Evolutionary conservation across 2,329 filamentous ascomycete species (phyloP), one percentile per base, ranked within the genome.

Genomic region (Periconia digitata): DNA sequence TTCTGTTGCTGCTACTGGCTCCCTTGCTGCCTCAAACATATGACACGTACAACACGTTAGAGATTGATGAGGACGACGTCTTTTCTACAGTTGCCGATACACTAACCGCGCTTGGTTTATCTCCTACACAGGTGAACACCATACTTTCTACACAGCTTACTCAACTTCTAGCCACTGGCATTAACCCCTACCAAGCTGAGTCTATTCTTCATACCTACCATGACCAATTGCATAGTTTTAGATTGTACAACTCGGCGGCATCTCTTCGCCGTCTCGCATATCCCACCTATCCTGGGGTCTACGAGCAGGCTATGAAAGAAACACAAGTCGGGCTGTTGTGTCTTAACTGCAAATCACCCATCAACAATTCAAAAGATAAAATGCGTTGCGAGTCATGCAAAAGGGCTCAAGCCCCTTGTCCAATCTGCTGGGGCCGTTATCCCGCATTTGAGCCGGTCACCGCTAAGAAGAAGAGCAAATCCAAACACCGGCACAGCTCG

Each of bases 181-280:
- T 79, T 38, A 73, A 76, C 40, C 75, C 76, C 6, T 69, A 76
- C 15, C 79, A 84, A 57, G 73, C 79, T 41, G 81, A 84, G 60
- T 71, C 74, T 39, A 79, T 84, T 36, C 75, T 84, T 36, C 73
- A 76, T 35, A 72, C 76, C 3, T 85, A 85, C 62, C 80, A 85
- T 63, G 76, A 78, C 42, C 79, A 81, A 47, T 72, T 86, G 18
- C 63, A 74, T 16, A 66, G 66, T 20, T 67, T 76, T 12, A 73
- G 60, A 43, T 74, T 76, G 41, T 81, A 68, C 69, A 78, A 72
- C 63, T 76, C 69, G 59, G 82, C 82, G 5, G 79, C 81, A 8
- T 73, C 79, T 27, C 67, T 86, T n/a, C 79, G 83, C 21, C 74
- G 77, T 37, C 68, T 81, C 32, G 74, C 77, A 42, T 82, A 83